Conservation (phyloP, 73 alveolate genomes). For the Symbiodinium pilosum region DNA sequence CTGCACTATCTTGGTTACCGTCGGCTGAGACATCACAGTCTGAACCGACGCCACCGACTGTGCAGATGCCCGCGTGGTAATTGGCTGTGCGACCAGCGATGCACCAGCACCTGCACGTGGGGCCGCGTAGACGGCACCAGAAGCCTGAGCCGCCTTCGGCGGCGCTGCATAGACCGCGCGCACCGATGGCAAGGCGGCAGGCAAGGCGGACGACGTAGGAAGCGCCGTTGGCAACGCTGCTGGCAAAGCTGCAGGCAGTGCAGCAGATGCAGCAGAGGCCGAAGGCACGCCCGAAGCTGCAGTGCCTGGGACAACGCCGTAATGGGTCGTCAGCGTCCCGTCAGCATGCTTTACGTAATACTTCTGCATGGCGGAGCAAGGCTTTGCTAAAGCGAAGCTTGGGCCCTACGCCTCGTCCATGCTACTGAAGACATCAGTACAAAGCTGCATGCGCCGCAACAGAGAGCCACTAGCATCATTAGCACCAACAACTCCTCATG, state of each 20-base stretch:
- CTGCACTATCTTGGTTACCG: no score
- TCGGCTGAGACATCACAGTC: no score
- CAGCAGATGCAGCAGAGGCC: background rate
- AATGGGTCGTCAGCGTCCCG: background rate
- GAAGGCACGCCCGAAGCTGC: background rate
- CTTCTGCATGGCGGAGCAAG: background rate
- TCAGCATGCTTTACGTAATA: slow-evolving; percentile 17
- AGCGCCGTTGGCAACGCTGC: background rate
- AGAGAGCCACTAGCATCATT: no score
- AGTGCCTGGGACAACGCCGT: background rate
- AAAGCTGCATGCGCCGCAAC: no score
- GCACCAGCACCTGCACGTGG: background rate
- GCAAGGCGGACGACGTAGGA: background rate
- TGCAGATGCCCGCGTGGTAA: no score
- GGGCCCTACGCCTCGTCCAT: no score
- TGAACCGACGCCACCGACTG: no score
- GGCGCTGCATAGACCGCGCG: background rate
- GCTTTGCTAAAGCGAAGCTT: background rate
- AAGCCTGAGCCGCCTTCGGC: background rate
- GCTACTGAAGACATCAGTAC: no score
- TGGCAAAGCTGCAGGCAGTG: background rate
- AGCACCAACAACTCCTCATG: no score
- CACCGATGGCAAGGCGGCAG: background rate
- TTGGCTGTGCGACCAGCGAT: background rate
- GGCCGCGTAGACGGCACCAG: background rate